Conservation (phyloP, 768 basidiomycete species). For the Phylloporus arenicola region DNA sequence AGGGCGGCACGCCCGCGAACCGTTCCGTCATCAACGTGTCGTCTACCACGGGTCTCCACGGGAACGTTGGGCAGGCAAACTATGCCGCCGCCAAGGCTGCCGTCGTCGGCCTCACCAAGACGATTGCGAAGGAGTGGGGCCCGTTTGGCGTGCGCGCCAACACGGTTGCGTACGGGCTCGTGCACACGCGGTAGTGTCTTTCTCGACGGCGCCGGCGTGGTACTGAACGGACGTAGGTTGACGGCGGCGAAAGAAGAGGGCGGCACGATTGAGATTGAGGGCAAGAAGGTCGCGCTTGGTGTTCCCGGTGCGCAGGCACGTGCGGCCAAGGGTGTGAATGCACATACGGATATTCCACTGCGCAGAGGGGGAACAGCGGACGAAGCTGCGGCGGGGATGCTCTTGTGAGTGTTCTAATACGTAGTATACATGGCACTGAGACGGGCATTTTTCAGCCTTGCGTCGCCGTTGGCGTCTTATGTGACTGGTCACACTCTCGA, state of each 20-base stretch:
- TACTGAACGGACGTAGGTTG: constrained; percentile 40
- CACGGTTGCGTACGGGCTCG: constrained; percentile 71
- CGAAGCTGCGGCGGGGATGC: constrained; percentile 68
- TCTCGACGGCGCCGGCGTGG: not conserved
- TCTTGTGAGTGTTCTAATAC: constrained; percentile 55
- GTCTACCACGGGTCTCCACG: constrained; percentile 77
- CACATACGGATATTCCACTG: constrained; percentile 55
- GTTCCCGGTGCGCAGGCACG: constrained; percentile 55
- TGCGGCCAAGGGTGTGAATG: constrained; percentile 34
- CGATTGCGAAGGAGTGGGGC: constrained; percentile 86
- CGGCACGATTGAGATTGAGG: constrained; percentile 68
- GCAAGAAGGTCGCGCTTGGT: constrained; percentile 79
- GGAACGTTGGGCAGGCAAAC: constrained; percentile 82
- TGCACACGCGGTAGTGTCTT: constrained; percentile 60
- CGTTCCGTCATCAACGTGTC: constrained; percentile 80
- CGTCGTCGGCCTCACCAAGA: constrained; percentile 77
- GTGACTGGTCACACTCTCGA: constrained; percentile 81
- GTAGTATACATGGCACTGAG: constrained; percentile 2
- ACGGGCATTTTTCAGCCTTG: constrained; percentile 44
- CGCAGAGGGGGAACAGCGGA: constrained; percentile 62
- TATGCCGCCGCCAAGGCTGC: constrained; percentile 78
- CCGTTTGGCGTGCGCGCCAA: constrained; percentile 77
- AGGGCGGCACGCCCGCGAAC: constrained; percentile 57
- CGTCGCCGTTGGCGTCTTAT: constrained; percentile 73
- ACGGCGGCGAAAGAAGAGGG: constrained; percentile 79